These are phyloP conservation scores for Neofusicoccum umdonicola DNA, from an alignment of 2,329 filamentous ascomycete species.

Conservation along the genomic window DNA sequence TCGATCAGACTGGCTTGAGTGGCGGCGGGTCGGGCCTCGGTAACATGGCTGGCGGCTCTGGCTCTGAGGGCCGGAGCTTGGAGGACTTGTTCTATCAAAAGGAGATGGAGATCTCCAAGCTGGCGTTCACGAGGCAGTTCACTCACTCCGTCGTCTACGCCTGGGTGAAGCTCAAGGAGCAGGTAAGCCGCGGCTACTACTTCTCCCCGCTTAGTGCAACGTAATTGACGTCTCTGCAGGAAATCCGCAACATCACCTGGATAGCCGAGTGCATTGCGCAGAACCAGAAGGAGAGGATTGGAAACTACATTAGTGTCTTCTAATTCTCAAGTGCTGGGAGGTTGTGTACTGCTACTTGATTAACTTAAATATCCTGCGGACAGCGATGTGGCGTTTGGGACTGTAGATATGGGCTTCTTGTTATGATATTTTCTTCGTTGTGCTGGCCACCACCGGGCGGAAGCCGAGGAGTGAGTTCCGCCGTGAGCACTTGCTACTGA, in stretches of 20 bases:
- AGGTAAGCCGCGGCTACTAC: constrained; percentile 59
- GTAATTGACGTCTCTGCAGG: constrained; percentile 51
- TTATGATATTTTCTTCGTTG: neutral
- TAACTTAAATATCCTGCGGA: constrained; percentile 16
- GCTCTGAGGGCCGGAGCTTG: constrained; percentile 79
- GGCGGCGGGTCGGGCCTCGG: constrained; percentile 72
- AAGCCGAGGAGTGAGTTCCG: no score
- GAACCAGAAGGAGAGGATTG: constrained; percentile 98
- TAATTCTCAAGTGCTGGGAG: constrained; percentile 37
- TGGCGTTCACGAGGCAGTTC: constrained; percentile 93
- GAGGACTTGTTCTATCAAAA: constrained; percentile 99
- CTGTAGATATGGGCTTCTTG: constrained; percentile 15
- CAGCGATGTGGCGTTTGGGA: constrained; percentile 12
- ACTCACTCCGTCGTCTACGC: constrained; percentile 93
- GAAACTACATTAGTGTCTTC: constrained; percentile 98
- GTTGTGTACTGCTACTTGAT: constrained; percentile 7
- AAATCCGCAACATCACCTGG: constrained; percentile 99
- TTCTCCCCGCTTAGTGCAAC: neutral
- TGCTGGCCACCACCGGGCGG: no score
- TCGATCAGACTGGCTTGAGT: constrained; percentile 80
- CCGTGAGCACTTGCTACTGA: no score
- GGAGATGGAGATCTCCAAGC: constrained; percentile 97
- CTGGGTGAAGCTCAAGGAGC: constrained; percentile 96
- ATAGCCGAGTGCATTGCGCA: constrained; percentile 99
- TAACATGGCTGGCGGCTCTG: constrained; percentile 80